These are phyloP conservation scores for Daldinia decipiens DNA, from an alignment of 495 filamentous ascomycete species.

Conservation along the genomic window DNA sequence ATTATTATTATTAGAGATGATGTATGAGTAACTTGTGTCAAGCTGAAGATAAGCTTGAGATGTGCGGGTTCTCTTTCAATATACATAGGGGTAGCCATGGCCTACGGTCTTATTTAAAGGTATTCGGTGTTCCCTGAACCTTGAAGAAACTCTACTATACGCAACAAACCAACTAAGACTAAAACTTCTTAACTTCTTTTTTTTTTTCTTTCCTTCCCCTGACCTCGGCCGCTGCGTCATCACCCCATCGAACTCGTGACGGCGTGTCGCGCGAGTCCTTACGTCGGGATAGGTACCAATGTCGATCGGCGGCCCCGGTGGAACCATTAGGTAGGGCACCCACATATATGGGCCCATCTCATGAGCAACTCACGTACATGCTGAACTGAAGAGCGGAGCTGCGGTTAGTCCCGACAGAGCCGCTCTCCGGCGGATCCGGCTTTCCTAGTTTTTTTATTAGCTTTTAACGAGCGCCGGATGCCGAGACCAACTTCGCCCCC, in stretches of 20 bases:
- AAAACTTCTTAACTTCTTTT: constrained; percentile 12
- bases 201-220: background rate
- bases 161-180: background rate
- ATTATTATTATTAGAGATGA: background rate
- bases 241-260: constrained; percentile 42
- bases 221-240: constrained; percentile 26
- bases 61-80: constrained; percentile 9
- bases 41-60: constrained; percentile 26
- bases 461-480: constrained; percentile 25
- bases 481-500: constrained; percentile 6
- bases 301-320: constrained; percentile 37
- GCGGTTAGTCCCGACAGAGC: constrained; percentile 42
- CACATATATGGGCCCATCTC: constrained; percentile 45
- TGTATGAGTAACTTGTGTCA: constrained; percentile 9
- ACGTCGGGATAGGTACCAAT: constrained; percentile 13
- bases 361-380: constrained; percentile 29
- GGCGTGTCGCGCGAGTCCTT: constrained; percentile 38
- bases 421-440: constrained; percentile 31
- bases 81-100: constrained; percentile 5
- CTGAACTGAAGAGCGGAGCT: constrained; percentile 9
- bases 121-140: constrained; percentile 12
- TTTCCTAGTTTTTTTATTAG: background rate
- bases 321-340: constrained; percentile 35
- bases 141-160: constrained; percentile 17
- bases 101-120: constrained; percentile 14